Evolutionary conservation across 2,329 filamentous ascomycete genomes (phyloP), one percentile per base, ranked within the genome.

Genomic region (Magnaporthales sp.): DNA sequence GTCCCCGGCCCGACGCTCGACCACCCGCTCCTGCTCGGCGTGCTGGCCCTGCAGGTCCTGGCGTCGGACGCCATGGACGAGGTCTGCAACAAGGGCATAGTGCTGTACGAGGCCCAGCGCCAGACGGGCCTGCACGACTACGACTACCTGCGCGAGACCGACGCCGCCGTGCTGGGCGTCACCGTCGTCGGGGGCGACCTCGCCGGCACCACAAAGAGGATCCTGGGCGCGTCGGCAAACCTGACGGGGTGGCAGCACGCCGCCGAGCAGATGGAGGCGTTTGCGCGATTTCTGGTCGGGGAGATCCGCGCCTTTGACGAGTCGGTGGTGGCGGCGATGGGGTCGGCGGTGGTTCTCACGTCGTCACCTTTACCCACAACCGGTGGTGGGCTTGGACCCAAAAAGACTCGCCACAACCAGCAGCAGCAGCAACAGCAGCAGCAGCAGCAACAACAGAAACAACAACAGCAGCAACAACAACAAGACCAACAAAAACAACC

Each of bases 191-290:
- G 30, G 7, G n/a, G 30, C n/a, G 66, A 68, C 29, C 64, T 66
- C 10, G 64, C 22, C 24, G 60, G 38, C 46, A 64, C 64, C 46
- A 64, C 65, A 4, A 32, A 64, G 24, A 61, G 62, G 51, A 46
- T 64, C 9, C 54, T 65, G 27, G 64, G 67, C 26, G 65, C 67
- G 46, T 62, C 67, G 22, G 64, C 67, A 3, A 66, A 68, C 67
- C 54, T 68, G 46, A 68, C 67, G 24, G 67, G 65, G 30, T 68
- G 67, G 67, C 64, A 64, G 51, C 66, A 68, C 62, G 67, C 62
- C 22, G 51, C 67, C 11, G 13, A 15, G 61, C 62, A 68, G 51
- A 30, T 66, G 61, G 62, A 46, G 51, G 51, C 54, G 7, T 68
- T 68, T 56, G 62, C 65, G n/a, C 30, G 30, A n/a, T 68, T 68